Evolutionary conservation across 2,329 filamentous ascomycete genomes (phyloP).

Genomic region (Lanzia echinophila): DNA sequence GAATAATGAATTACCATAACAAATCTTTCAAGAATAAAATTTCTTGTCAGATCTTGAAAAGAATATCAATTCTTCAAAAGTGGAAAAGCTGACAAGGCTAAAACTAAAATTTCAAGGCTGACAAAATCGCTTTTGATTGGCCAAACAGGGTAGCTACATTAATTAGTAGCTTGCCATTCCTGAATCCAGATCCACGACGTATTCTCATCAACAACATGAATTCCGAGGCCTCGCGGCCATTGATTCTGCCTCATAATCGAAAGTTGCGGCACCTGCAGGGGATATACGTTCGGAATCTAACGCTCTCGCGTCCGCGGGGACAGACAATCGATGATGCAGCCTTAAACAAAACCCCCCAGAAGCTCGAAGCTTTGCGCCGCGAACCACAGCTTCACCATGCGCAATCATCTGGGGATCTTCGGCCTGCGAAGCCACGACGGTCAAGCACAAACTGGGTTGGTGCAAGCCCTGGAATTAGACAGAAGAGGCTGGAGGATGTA

Average conservation of each 20-base stretch:
- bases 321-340: conserved; percentile 71
- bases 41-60: too few relatives aligned
- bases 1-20: too few relatives aligned
- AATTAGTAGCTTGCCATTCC: background rate
- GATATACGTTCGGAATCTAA: conserved; percentile 80
- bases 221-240: conserved; percentile 34
- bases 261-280: conserved; percentile 82
- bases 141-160: too few relatives aligned
- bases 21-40: too few relatives aligned
- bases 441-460: conserved; percentile 59
- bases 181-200: background rate
- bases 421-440: conserved; percentile 40
- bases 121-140: too few relatives aligned
- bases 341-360: conserved; percentile 58
- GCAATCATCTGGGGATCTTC: conserved; percentile 47
- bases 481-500: conserved; percentile 69
- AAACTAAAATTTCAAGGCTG: too few relatives aligned
- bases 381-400: conserved; percentile 48
- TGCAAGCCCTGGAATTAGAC: conserved; percentile 51
- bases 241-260: conserved; percentile 67
- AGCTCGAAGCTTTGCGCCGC: conserved; percentile 45
- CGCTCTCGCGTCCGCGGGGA: conserved; percentile 51
- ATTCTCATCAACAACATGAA: conserved; percentile 23
- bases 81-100: too few relatives aligned
- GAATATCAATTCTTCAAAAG: too few relatives aligned